Base-by-base conservation (phyloP, 1,139 yeast species). In the Kazachstania sp. region DNA sequence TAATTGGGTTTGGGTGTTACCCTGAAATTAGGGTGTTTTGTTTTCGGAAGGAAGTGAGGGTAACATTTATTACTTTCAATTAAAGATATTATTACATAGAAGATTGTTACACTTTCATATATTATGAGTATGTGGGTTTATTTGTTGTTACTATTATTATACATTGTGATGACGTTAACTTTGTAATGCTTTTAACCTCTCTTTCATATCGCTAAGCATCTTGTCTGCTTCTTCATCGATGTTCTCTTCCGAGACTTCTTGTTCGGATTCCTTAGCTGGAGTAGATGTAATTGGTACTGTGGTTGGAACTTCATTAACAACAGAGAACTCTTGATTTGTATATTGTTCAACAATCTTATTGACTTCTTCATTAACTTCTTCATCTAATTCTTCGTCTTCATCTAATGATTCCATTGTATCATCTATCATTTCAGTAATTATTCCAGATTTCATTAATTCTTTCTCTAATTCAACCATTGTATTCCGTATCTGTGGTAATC, bases 351-450 rank as follows among this genome's bases (percentile, higher is more conserved):
- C 68, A 42, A 83, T 75, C 52, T 72, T 70, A 48, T 78, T 75
- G 18, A 81, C 76, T 61, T 86, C 94, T 37, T 80, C 86, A 54
- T 83, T 87, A 2, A 83, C 82, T 54, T 77, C 84, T 47, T 74
- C 79, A 26, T 77, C 81, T 51, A 79, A 83, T 44, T 77, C 79
- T 45, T 83, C 82, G 51, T 83, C 86, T 47, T 81, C 87, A 45
- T 75, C 79, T 38, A 82, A 72, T 47, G 76, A 69, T 52, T 90
- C 97, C 49, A 92, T 72, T 59, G 87, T 81, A 61, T 94, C 98
- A 49, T 86, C 88, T 66, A 90, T 81, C 97, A 94, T 92, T 63
- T 94, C 98, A 57, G 86, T 88, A 51, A 94, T 88, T 44, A 94
- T 78, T 0, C 98, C 98, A 3, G 95, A 81, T 64, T 84, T 86